These are phyloP conservation scores for Penicillium corylophilum DNA, from an alignment of 2,329 filamentous ascomycete species.

Conservation along the genomic window DNA sequence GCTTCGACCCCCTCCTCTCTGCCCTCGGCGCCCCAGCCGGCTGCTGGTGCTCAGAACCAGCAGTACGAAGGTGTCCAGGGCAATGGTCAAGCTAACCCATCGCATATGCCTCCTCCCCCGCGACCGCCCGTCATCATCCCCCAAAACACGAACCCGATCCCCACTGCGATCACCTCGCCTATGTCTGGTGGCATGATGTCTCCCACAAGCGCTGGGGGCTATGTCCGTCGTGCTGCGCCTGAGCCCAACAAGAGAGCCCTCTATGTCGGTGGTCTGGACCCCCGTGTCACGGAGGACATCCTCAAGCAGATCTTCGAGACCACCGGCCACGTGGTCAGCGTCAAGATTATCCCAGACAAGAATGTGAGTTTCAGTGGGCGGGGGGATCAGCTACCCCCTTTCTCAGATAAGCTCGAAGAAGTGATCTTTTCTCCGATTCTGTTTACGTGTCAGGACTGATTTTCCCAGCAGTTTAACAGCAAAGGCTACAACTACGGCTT, in stretches of 20 bases:
- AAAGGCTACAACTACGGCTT: conserved; percentile 99
- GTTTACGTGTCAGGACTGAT: neutral
- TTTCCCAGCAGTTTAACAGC: conserved; percentile 56
- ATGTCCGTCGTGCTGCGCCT: conserved; percentile 84
- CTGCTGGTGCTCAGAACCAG: conserved; percentile 68
- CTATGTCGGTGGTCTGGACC: conserved; percentile 93
- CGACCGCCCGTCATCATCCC: conserved; percentile 83
- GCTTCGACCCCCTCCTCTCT: conserved; percentile 64
- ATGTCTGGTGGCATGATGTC: conserved; percentile 79
- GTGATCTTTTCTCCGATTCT: neutral
- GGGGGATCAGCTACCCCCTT: neutral
- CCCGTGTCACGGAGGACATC: conserved; percentile 92
- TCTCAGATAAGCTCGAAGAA: neutral
- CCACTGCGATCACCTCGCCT: conserved; percentile 86
- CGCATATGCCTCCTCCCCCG: conserved; percentile 85
- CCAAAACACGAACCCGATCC: conserved; percentile 93
- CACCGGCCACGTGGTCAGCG: conserved; percentile 94
- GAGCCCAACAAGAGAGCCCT: conserved; percentile 98
- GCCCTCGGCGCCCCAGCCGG: conserved; percentile 66
- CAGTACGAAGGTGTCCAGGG: conserved; percentile 70
- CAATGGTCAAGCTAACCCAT: conserved; percentile 66
- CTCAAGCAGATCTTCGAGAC: conserved; percentile 98
- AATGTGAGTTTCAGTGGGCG: conserved; percentile 66
- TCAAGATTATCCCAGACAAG: conserved; percentile 99
- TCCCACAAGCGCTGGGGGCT: conserved; percentile 76